Conservation (phyloP, 352 stramenopile species). For the Globisporangium camurandrum region DNA sequence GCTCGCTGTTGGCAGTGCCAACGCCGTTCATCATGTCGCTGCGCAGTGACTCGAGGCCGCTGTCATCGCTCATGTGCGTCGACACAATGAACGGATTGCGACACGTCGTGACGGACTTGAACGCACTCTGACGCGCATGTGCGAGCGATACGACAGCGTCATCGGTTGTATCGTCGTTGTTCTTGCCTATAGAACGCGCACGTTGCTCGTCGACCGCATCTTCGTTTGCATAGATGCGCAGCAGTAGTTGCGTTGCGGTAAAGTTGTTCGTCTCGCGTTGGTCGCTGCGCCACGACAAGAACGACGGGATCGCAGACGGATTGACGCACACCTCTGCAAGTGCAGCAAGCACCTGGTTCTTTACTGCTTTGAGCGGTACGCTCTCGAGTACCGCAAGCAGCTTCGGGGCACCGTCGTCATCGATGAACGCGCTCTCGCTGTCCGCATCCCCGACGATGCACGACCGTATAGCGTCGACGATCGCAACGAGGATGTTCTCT, state of each 20-base stretch:
- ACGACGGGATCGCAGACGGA: slow-evolving; percentile 62
- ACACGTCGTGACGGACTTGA: slow-evolving; percentile 43
- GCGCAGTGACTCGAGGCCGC: too few relatives aligned
- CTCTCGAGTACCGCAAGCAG: slow-evolving; percentile 50
- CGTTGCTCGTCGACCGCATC: slow-evolving; percentile 29
- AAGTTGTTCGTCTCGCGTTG: slow-evolving; percentile 36
- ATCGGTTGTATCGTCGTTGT: not conserved
- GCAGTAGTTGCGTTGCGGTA: slow-evolving; percentile 46
- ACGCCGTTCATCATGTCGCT: not conserved
- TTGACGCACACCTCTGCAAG: slow-evolving; percentile 67
- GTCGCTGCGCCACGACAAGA: slow-evolving; percentile 47
- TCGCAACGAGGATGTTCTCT: slow-evolving; percentile 53
- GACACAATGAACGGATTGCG: slow-evolving; percentile 33
- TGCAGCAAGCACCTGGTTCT: slow-evolving; percentile 51
- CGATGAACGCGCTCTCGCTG: slow-evolving; percentile 54
- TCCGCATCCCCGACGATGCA: slow-evolving; percentile 49
- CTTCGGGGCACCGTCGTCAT: slow-evolving; percentile 44
- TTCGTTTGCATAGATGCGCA: slow-evolving; percentile 62
- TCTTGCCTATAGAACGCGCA: too few relatives aligned
- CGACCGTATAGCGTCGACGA: slow-evolving; percentile 55
- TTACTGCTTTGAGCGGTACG: slow-evolving; percentile 37
- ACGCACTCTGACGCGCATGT: slow-evolving; percentile 33
- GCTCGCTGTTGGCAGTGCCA: slow-evolving; percentile 7
- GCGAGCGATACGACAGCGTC: slow-evolving; percentile 17
- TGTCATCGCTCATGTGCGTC: not conserved